Conservation (phyloP, 352 stramenopile species). For the Pythium rishiriense region DNA sequence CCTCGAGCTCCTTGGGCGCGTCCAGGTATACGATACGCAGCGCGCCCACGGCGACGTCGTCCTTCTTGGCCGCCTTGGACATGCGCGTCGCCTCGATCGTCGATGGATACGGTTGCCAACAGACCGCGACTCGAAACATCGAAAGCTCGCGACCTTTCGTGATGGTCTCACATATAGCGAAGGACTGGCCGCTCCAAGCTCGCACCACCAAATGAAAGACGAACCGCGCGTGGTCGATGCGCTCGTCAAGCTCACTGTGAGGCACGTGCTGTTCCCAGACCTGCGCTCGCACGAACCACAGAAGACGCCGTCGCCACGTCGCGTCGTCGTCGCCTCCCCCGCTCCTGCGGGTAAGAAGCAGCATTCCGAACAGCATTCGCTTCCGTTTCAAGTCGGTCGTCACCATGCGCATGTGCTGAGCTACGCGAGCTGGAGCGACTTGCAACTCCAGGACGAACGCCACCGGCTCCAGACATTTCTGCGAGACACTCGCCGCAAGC, state of each 20-base stretch:
- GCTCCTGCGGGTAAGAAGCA: too few relatives aligned
- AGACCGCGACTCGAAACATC: background rate
- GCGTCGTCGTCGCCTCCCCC: background rate
- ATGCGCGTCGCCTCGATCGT: conserved; percentile 24
- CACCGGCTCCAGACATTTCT: conserved; percentile 36
- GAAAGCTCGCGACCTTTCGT: conserved; percentile 10
- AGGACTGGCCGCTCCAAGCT: background rate
- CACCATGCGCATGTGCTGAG: conserved; percentile 30
- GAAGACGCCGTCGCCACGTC: background rate
- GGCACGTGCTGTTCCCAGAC: conserved; percentile 40
- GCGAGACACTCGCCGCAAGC: background rate
- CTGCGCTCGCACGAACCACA: background rate
- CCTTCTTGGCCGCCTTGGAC: conserved; percentile 82
- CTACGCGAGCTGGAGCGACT: conserved; percentile 37
- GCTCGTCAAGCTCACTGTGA: conserved; percentile 47
- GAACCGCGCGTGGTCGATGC: conserved; percentile 34
- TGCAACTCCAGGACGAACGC: conserved; percentile 39
- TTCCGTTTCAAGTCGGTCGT: conserved; percentile 1
- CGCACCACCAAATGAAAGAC: background rate
- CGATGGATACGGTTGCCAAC: background rate
- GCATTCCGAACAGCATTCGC: background rate
- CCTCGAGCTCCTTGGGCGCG: conserved; percentile 65
- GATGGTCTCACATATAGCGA: background rate
- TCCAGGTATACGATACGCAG: conserved; percentile 76
- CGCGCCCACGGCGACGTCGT: conserved; percentile 65